phyloP scores from a whole-genome alignment of 441 rosid species.

The Brassica hybrid region DNA sequence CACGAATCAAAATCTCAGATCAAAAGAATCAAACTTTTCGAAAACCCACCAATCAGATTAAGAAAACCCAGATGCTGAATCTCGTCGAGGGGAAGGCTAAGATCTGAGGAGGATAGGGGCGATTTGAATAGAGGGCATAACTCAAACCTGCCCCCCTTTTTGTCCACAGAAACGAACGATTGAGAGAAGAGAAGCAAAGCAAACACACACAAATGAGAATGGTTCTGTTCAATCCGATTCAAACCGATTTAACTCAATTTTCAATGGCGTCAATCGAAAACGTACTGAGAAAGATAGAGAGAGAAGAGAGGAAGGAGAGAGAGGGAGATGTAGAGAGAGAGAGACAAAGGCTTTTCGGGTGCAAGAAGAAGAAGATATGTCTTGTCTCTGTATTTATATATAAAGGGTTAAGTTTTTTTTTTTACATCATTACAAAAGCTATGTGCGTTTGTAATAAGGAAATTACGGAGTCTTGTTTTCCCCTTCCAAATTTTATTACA shows the following conservation, averaged over 20 bases:
- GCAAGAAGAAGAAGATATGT: conserved; percentile 44
- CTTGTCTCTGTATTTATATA: conserved; percentile 23
- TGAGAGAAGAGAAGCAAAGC: not conserved
- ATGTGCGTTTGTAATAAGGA: conserved; percentile 32
- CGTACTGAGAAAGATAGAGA: conserved; percentile 33
- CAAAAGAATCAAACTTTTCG: conserved; percentile 39
- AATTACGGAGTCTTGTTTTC: conserved; percentile 2
- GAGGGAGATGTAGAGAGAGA: conserved; percentile 43
- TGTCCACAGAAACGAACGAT: not conserved
- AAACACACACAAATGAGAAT: conserved; percentile 35
- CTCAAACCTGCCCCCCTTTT: not conserved
- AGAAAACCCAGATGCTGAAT: conserved; percentile 55
- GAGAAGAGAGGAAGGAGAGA: conserved; percentile 3
- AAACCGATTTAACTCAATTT: conserved; percentile 37
- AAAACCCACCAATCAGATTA: conserved; percentile 57
- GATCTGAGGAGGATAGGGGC: conserved; percentile 58
- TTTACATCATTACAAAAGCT: not conserved
- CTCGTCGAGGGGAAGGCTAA: conserved; percentile 42
- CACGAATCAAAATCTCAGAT: conserved; percentile 36
- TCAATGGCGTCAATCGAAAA: conserved; percentile 48
- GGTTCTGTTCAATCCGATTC: conserved; percentile 8
- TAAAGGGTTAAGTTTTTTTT: not conserved
- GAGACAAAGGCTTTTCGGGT: conserved; percentile 40
- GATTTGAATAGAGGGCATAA: conserved; percentile 40
- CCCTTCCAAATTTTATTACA: conserved; percentile 22